These are phyloP conservation scores for Debaryomyces udenii DNA, from an alignment of 1,139 yeast genomes.

Conservation along the genomic window DNA sequence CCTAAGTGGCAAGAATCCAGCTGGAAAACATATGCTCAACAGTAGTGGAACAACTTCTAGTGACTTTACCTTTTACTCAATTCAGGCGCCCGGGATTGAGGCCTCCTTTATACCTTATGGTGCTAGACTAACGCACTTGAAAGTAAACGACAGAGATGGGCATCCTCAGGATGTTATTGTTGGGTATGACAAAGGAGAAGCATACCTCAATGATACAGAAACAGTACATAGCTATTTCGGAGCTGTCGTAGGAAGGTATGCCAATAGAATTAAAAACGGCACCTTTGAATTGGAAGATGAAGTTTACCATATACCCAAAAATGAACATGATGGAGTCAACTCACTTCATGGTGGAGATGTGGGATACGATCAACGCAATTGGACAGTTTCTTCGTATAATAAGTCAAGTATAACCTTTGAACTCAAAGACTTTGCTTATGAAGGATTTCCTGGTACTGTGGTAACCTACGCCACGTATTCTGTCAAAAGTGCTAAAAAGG, in stretches of 20 bases:
- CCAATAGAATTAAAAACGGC: conserved; percentile 59
- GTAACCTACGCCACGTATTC: conserved; percentile 1
- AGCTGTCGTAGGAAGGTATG: conserved; percentile 65
- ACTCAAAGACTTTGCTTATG: background rate
- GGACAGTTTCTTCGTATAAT: conserved; percentile 3
- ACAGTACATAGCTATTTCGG: conserved; percentile 47
- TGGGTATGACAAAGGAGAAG: conserved; percentile 2
- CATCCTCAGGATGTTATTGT: conserved; percentile 2
- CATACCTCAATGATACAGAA: conserved; percentile 1
- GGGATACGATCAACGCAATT: conserved; percentile 44
- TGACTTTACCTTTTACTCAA: conserved; percentile 2
- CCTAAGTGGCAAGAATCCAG: too few relatives aligned
- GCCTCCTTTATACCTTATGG: conserved; percentile 4
- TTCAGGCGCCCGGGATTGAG: background rate
- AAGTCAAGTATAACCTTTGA: conserved; percentile 1
- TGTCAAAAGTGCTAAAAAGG: background rate
- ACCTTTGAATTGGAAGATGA: conserved; percentile 43
- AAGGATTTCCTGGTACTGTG: background rate
- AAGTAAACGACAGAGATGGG: conserved; percentile 2
- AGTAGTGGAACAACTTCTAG: background rate
- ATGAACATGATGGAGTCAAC: conserved; percentile 37
- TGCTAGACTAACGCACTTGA: conserved; percentile 5
- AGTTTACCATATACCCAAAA: conserved; percentile 41
- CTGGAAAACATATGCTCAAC: too few relatives aligned
- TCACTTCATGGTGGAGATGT: conserved; percentile 55